Percentiles rank a stretch among this genome's conserved stretches.
These are phyloP conservation scores for Cyclostephanos invisitatus DNA, from an alignment of 108 stramenopile species.

Conservation along the genomic window DNA sequence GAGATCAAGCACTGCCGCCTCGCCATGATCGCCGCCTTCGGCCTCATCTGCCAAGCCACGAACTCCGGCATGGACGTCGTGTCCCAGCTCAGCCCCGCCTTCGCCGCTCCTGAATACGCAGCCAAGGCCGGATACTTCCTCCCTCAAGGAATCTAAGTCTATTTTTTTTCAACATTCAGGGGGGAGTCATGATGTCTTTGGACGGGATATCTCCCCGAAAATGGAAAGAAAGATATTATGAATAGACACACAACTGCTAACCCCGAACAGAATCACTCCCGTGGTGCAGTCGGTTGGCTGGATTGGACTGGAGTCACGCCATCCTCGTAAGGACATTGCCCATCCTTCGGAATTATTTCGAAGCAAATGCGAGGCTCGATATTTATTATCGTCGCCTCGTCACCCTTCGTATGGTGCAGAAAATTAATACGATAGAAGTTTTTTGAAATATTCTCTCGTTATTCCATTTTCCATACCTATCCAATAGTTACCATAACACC, in stretches of 20 bases:
- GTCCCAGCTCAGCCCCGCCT: constrained; percentile 85
- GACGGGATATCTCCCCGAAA: neutral
- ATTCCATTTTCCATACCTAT: no score
- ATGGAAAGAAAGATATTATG: neutral
- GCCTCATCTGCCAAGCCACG: constrained; percentile 82
- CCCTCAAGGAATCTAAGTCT: constrained; percentile 90
- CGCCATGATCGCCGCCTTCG: constrained; percentile 94
- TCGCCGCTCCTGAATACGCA: constrained; percentile 73
- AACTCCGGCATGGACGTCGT: constrained; percentile 80
- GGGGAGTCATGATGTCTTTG: neutral
- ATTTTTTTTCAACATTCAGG: neutral
- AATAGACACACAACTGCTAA: neutral
- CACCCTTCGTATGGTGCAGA: neutral
- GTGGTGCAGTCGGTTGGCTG: neutral
- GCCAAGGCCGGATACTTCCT: constrained; percentile 93
- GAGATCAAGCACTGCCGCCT: constrained; percentile 98
- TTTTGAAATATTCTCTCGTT: no score
- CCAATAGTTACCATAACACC: no score
- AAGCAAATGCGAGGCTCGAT: neutral
- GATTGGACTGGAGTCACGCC: neutral
- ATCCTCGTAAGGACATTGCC: neutral
- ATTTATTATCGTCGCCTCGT: neutral
- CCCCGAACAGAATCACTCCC: neutral
- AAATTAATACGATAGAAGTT: neutral
- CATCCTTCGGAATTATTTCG: neutral